Percentiles rank a stretch among this genome's conserved stretches.
These are phyloP conservation scores for Aspergillus floridensis DNA, from an alignment of 2,329 filamentous ascomycete species.

Conservation along the genomic window DNA sequence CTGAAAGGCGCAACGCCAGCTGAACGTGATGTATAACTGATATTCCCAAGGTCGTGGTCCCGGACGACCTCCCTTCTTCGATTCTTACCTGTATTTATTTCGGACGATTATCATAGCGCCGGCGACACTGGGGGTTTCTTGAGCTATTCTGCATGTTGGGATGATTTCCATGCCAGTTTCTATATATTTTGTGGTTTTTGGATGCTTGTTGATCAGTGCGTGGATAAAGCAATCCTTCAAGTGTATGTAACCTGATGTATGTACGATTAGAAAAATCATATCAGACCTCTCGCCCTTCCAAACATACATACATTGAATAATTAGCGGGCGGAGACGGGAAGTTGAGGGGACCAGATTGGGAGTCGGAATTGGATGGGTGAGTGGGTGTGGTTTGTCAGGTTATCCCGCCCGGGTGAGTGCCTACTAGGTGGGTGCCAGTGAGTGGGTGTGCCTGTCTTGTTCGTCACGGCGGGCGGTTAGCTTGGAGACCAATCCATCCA, in stretches of 20 bases:
- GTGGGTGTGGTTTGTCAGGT: too few species aligned
- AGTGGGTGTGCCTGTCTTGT: background rate
- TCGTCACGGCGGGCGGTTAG: slow-evolving; percentile 4
- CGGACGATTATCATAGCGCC: slow-evolving; percentile 38
- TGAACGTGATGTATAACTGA: slow-evolving; percentile 16
- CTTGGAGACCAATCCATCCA: background rate
- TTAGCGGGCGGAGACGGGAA: background rate
- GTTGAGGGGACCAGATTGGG: background rate
- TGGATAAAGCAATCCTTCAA: background rate
- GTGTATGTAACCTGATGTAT: slow-evolving; percentile 10
- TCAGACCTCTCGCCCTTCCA: slow-evolving; percentile 15
- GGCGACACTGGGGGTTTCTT: slow-evolving; percentile 32
- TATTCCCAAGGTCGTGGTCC: slow-evolving; percentile 20
- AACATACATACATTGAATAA: background rate
- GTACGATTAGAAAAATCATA: slow-evolving; percentile 11
- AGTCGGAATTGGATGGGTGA: too few species aligned
- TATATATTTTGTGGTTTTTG: slow-evolving; percentile 10
- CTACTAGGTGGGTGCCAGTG: too few species aligned
- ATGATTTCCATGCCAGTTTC: slow-evolving; percentile 8
- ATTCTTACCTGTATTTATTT: slow-evolving; percentile 31
- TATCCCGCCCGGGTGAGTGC: too few species aligned
- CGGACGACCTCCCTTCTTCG: slow-evolving; percentile 17
- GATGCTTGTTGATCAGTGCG: slow-evolving; percentile 2
- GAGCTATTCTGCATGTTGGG: slow-evolving; percentile 18
- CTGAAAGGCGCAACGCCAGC: slow-evolving; percentile 21